A percentile compares a stretch with the other conserved stretches of the same genome.
Evolutionary conservation across 345 rosid genomes (phyloP).

Genomic region (Ceriops tagal): DNA sequence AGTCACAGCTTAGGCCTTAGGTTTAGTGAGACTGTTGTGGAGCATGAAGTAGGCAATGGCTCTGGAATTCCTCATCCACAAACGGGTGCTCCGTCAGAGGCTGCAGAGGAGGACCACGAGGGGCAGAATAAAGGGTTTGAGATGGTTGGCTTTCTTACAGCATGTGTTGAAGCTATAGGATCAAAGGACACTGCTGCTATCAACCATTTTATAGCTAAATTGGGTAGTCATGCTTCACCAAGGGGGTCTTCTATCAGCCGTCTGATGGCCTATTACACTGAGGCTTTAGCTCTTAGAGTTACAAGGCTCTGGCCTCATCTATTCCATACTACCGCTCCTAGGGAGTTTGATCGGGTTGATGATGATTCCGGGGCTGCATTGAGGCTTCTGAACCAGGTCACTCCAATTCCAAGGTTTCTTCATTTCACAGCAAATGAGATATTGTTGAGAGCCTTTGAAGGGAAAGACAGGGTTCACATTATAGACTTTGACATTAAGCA

Average conservation of each 20-base stretch:
- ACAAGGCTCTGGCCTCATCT: conserved; percentile 86
- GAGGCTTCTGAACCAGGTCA: conserved; percentile 85
- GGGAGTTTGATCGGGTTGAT: conserved; percentile 67
- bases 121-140: conserved; percentile 63
- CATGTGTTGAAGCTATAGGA: conserved; percentile 82
- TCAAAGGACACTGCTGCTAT: conserved; percentile 56
- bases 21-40: conserved; percentile 41
- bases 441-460: conserved; percentile 82
- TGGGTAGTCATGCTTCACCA: conserved; percentile 85
- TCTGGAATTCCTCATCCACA: conserved; percentile 48
- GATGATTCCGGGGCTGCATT: conserved; percentile 73
- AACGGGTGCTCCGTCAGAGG: conserved; percentile 35
- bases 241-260: conserved; percentile 68
- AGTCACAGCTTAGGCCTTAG: conserved; percentile 56
- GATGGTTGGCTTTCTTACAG: conserved; percentile 63
- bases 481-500: conserved; percentile 96
- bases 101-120: conserved; percentile 40
- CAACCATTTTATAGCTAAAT: conserved; percentile 61
- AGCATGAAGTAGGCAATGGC: conserved; percentile 51
- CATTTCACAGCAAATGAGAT: conserved; percentile 94
- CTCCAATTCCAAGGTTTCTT: conserved; percentile 83
- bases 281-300: conserved; percentile 76
- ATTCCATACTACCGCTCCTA: conserved; percentile 71
- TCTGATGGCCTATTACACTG: conserved; percentile 69
- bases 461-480: conserved; percentile 86